A percentile compares a stretch with the other conserved stretches of the same genome.
phyloP scores from a whole-genome alignment of 371 early-diverging fungal species.

The Mucor irregularis region DNA sequence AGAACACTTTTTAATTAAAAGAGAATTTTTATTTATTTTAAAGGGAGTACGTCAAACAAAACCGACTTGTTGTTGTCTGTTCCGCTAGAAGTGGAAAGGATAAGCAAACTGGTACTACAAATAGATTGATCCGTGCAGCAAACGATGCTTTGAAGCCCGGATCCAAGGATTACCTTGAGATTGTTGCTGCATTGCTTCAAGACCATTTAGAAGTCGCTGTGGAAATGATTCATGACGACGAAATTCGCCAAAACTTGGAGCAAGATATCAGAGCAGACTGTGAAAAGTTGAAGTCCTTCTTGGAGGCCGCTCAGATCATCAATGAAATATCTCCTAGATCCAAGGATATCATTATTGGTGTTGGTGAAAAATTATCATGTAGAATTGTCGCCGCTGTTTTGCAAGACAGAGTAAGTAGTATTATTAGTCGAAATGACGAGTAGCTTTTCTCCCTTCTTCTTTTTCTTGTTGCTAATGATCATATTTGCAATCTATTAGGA shows the following conservation, averaged over 20 bases:
- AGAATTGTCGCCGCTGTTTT: conserved; percentile 85
- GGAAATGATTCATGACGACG: conserved; percentile 55
- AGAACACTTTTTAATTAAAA: not conserved
- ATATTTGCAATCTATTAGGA: no score
- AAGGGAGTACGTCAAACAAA: conserved; percentile 58
- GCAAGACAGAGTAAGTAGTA: conserved; percentile 54
- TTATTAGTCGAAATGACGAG: not conserved
- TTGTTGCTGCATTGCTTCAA: conserved; percentile 77
- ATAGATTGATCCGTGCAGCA: conserved; percentile 70
- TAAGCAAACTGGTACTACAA: conserved; percentile 79
- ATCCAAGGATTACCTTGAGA: conserved; percentile 63
- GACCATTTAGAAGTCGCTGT: conserved; percentile 79
- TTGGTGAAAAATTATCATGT: conserved; percentile 93
- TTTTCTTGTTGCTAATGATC: no score
- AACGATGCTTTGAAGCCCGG: conserved; percentile 69
- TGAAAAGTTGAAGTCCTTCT: conserved; percentile 72
- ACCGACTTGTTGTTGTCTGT: conserved; percentile 79
- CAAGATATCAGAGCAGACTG: conserved; percentile 75
- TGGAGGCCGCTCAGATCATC: conserved; percentile 93
- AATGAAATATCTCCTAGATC: conserved; percentile 96
- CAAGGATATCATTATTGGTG: conserved; percentile 91
- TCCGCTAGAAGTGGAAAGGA: conserved; percentile 80
- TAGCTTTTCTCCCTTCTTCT: conserved; percentile 2
- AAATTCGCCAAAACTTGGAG: conserved; percentile 55
- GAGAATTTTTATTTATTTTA: not conserved